Percentiles rank a stretch among this genome's conserved stretches.
Evolutionary conservation across 2,329 filamentous ascomycete genomes (phyloP).

Genomic region (Stagonosporopsis chrysanthemi): DNA sequence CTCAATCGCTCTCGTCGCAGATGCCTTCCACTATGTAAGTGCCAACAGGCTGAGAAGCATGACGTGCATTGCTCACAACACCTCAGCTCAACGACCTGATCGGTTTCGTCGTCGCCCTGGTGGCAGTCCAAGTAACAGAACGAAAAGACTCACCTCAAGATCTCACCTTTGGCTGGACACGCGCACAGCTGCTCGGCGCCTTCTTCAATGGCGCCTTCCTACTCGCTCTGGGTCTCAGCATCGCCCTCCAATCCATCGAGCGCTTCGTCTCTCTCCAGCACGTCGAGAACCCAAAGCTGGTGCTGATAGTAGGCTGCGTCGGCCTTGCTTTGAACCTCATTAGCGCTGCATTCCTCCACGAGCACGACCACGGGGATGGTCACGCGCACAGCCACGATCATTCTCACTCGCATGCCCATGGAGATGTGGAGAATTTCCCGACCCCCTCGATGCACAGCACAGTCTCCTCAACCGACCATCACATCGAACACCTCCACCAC

Average conservation of each 20-base stretch:
- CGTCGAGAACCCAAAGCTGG: constrained; percentile 69
- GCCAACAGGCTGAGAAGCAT: neutral
- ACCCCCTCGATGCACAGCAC: constrained; percentile 35
- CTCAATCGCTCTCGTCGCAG: constrained; percentile 75
- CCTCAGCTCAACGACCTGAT: constrained; percentile 73
- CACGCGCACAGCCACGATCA: constrained; percentile 39
- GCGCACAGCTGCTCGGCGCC: constrained; percentile 74
- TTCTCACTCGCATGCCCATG: constrained; percentile 28
- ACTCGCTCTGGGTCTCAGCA: constrained; percentile 73
- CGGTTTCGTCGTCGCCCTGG: constrained; percentile 71
- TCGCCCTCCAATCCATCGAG: constrained; percentile 76
- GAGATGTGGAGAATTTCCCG: constrained; percentile 26
- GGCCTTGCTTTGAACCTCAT: constrained; percentile 73
- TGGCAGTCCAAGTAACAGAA: constrained; percentile 67
- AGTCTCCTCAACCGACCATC: constrained; percentile 19
- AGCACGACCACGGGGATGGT: constrained; percentile 54
- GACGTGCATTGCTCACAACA: neutral
- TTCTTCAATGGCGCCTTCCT: constrained; percentile 85
- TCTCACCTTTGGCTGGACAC: constrained; percentile 78
- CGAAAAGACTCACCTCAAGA: constrained; percentile 63
- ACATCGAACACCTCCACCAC: constrained; percentile 40
- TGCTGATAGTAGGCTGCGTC: constrained; percentile 73
- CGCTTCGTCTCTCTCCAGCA: constrained; percentile 66
- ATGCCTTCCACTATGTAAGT: constrained; percentile 71
- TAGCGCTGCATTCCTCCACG: constrained; percentile 69